phyloP scores from a whole-genome alignment of 768 basidiomycete genomes.

The Lactarius psammicola region DNA sequence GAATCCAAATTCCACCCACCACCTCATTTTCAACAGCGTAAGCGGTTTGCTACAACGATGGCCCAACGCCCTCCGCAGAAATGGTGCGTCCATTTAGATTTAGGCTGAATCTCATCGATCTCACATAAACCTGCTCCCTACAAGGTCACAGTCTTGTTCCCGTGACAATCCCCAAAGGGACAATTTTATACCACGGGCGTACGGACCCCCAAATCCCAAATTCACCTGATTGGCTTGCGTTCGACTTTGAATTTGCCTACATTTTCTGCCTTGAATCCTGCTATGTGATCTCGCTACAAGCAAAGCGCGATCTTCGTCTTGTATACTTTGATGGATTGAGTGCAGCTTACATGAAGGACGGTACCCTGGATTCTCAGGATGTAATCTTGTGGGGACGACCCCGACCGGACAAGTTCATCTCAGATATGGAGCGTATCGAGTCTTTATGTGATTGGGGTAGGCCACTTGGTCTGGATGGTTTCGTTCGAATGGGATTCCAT shows the following conservation, averaged over 20 bases:
- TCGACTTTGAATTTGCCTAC: constrained; percentile 26
- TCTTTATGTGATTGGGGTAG: constrained; percentile 39
- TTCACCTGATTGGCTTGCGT: constrained; percentile 25
- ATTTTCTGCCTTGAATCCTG: constrained; percentile 13
- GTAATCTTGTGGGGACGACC: constrained; percentile 36
- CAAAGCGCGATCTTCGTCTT: constrained; percentile 24
- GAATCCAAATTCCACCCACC: constrained; percentile 33
- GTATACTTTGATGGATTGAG: constrained; percentile 26
- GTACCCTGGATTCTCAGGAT: constrained; percentile 40
- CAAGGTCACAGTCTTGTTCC: constrained; percentile 26
- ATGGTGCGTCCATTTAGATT: constrained; percentile 12
- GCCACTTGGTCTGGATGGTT: constrained; percentile 36
- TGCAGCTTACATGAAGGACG: constrained; percentile 31
- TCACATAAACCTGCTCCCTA: background rate
- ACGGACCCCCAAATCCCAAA: constrained; percentile 3
- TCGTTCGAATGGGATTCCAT: constrained; percentile 31
- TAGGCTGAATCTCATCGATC: background rate
- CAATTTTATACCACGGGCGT: constrained; percentile 28
- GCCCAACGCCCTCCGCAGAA: constrained; percentile 37
- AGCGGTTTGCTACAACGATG: constrained; percentile 40
- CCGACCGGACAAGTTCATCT: constrained; percentile 25
- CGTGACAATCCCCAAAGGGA: constrained; percentile 23
- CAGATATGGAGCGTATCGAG: constrained; percentile 34
- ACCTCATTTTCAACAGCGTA: constrained; percentile 39
- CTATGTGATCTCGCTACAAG: constrained; percentile 13